These are phyloP conservation scores for Chloranthus sessilifolius DNA, from an alignment of 164 flowering plant genomes.

Conservation along the genomic window DNA sequence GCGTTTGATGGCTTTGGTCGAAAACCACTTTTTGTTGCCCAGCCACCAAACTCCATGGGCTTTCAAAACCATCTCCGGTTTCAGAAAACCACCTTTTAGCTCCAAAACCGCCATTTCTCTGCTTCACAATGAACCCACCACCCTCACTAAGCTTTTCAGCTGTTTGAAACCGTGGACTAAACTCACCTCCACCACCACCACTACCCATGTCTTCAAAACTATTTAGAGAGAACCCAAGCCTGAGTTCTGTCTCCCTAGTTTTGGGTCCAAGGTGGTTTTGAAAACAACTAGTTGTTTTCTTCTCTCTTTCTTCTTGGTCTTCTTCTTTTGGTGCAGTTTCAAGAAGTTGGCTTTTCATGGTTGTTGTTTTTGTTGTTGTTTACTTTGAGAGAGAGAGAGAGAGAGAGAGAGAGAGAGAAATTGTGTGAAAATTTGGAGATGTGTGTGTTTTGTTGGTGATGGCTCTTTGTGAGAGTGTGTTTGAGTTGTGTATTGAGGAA, in stretches of 20 bases:
- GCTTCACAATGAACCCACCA: neutral
- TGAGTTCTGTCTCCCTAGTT: slow-evolving; percentile 16
- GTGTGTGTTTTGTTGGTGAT: too few species aligned
- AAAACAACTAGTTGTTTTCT: slow-evolving; percentile 1
- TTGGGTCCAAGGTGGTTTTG: slow-evolving; percentile 12
- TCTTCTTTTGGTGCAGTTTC: slow-evolving; percentile 6
- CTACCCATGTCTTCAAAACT: slow-evolving; percentile 4
- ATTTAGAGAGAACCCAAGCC: slow-evolving; percentile 12
- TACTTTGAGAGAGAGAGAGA: too few species aligned
- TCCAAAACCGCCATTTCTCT: slow-evolving; percentile 10
- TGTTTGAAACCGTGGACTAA: neutral
- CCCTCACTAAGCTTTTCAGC: neutral
- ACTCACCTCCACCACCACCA: neutral
- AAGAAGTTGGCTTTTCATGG: slow-evolving; percentile 5
- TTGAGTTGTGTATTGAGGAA: too few species aligned
- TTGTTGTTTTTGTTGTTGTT: neutral
- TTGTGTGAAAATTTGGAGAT: too few species aligned
- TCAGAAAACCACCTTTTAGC: slow-evolving; percentile 11
- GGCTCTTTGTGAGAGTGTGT: too few species aligned
- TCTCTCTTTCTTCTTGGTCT: slow-evolving; percentile 4
- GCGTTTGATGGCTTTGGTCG: neutral
- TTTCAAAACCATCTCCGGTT: slow-evolving; percentile 4
- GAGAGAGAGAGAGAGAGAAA: slow-evolving; percentile 5
- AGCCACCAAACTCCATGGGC: too few species aligned
- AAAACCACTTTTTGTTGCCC: slow-evolving; percentile 6